Evolutionary conservation across 148 eudicot species (phyloP).

Genomic region (Talinum fruticosum): DNA sequence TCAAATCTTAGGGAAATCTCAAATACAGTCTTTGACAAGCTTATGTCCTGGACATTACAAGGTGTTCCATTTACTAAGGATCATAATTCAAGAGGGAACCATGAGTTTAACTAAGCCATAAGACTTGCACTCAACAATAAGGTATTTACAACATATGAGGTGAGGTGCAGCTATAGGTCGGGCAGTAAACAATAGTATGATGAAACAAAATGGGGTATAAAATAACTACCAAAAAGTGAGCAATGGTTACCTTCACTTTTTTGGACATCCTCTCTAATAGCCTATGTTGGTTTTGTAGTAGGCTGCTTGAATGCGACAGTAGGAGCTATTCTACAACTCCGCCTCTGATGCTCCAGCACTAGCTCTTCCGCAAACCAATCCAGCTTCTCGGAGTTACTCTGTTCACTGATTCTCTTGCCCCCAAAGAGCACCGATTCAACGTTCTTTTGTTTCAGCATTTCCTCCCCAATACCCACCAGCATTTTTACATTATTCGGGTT

Average conservation of each 20-base stretch:
- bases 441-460: constrained; percentile 88
- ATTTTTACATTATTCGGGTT: constrained; percentile 71
- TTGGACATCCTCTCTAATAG: background rate
- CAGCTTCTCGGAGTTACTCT: constrained; percentile 76
- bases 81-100: too few species aligned
- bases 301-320: constrained; percentile 92
- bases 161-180: background rate
- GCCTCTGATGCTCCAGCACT: constrained; percentile 85
- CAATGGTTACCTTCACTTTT: constrained; percentile 23
- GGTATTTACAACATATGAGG: background rate
- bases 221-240: background rate
- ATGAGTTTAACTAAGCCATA: background rate
- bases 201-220: background rate
- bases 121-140: too few species aligned
- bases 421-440: constrained; percentile 82
- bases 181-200: background rate
- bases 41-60: too few species aligned
- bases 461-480: constrained; percentile 67
- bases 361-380: constrained; percentile 94
- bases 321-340: constrained; percentile 88
- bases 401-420: constrained; percentile 77
- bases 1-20: too few species aligned
- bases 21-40: too few species aligned
- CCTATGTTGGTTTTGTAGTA: constrained; percentile 34
- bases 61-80: too few species aligned